Evolutionary conservation across 2,329 filamentous ascomycete genomes (phyloP), one percentile per base, ranked within the genome.

Genomic region (Ophiostoma australiae): DNA sequence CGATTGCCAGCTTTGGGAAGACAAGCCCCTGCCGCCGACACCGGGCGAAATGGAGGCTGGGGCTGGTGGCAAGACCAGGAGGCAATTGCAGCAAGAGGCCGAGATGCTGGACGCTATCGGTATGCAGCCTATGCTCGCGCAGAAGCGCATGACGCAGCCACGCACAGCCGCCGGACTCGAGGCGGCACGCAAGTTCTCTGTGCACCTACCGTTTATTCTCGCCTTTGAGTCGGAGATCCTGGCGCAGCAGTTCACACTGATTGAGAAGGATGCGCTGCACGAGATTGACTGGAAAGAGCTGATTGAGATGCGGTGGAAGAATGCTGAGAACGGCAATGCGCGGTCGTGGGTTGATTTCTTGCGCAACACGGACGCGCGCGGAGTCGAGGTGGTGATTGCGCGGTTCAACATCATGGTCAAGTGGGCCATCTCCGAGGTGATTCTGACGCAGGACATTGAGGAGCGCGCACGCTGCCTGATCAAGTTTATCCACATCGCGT

Each of bases 211-310:
- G 0, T 95, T 95, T 78, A 89, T 93, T 71, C 83, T 95, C 33
- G 91, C 91, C 0, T 94, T 93, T 75, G 91, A 93, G 76, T 93
- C 92, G 6, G 89, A 92, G 75, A 82, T 90, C 3, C 84, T 95
- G 35, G 92, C 92, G 2, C 90, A 94, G 78, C 92, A 95, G 76
- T 92, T 95, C 75, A 94, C 91, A 0, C 84, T 95, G 44, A 92
- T 95, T 67, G 92, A 95, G 77, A 94, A 94, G 78, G 92, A 94
- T 77, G 92, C 91, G 0, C 82, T 95, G 31, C 91, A 93, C 75
- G 92, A 94, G 78, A 91, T 95, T 73, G 91, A 94, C 80, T 95
- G 92, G 92, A 93, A 91, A 77, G 92, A 95, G 75, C 83, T 95
- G 15, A 91, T 94, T 70, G 91, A 93, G 70, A 90, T 95, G 84